Conservation (phyloP, 805 yeast species). For the Candida sphagnicola region DNA sequence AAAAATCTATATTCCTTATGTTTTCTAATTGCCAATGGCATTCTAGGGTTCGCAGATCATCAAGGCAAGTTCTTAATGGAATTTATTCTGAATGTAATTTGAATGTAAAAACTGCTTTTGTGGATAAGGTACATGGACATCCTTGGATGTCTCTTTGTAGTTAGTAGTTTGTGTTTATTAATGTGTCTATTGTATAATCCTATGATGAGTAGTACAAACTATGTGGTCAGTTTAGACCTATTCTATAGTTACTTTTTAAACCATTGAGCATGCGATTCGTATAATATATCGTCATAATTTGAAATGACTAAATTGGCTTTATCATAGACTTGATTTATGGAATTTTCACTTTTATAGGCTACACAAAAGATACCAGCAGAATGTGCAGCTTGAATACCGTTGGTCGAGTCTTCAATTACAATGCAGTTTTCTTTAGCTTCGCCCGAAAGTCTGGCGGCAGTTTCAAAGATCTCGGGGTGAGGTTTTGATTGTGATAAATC, state of each 20-base stretch:
- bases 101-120: too few relatives aligned
- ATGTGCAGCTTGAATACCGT: conserved; percentile 4
- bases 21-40: conserved; percentile 45
- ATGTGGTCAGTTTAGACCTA: too few relatives aligned
- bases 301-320: conserved; percentile 2
- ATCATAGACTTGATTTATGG: background rate
- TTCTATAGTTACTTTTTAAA: background rate
- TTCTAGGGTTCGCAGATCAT: too few relatives aligned
- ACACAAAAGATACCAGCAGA: conserved; percentile 1
- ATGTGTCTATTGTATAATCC: too few relatives aligned
- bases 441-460: background rate
- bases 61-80: too few relatives aligned
- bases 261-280: background rate
- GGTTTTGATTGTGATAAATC: conserved; percentile 3
- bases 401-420: conserved; percentile 2
- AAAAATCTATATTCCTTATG: conserved; percentile 67
- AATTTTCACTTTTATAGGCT: conserved; percentile 1
- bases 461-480: conserved; percentile 3
- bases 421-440: background rate
- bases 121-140: too few relatives aligned
- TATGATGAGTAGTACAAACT: too few relatives aligned
- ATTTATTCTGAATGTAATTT: too few relatives aligned
- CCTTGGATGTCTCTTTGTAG: too few relatives aligned
- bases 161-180: too few relatives aligned
- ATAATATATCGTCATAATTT: background rate